Evolutionary conservation across 371 early-diverging fungal genomes (phyloP).

Genomic region (Homolaphlyctis polyrhiza): DNA sequence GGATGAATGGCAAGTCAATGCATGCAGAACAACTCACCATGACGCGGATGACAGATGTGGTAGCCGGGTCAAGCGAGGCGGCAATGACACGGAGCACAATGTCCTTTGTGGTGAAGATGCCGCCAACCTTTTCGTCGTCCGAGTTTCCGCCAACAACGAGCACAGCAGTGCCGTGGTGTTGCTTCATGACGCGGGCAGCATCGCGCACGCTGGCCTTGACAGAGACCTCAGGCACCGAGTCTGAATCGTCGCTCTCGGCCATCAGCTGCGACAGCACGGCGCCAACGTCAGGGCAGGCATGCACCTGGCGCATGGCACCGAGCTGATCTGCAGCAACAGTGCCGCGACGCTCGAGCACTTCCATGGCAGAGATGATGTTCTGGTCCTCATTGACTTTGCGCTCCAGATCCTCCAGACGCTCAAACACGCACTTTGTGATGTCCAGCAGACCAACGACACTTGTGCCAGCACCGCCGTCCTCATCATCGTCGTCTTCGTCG

Average conservation of each 20-base stretch:
- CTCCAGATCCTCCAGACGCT: constrained; percentile 91
- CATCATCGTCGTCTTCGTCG: constrained; percentile 19
- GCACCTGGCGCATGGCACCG: constrained; percentile 25
- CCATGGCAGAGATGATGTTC: constrained; percentile 84
- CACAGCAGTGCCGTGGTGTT: constrained; percentile 81
- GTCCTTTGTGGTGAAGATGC: constrained; percentile 94
- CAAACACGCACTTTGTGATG: constrained; percentile 93
- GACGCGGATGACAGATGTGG: constrained; percentile 90
- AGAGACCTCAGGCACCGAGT: constrained; percentile 58
- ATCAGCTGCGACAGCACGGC: constrained; percentile 57
- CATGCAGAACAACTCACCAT: constrained; percentile 52
- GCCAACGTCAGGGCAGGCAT: constrained; percentile 74
- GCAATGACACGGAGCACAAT: constrained; percentile 94
- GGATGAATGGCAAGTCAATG: not conserved
- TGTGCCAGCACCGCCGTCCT: constrained; percentile 18
- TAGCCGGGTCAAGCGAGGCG: constrained; percentile 83
- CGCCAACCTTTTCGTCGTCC: constrained; percentile 71
- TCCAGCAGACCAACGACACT: constrained; percentile 88
- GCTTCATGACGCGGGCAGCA: constrained; percentile 85
- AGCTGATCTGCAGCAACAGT: constrained; percentile 31
- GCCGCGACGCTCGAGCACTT: constrained; percentile 78
- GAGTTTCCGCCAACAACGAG: constrained; percentile 65
- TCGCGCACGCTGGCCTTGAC: constrained; percentile 81
- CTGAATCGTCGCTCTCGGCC: constrained; percentile 7
- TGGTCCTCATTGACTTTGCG: constrained; percentile 84